phyloP scores from a whole-genome alignment of 306 rosid species.

The Rosa rugosa region DNA sequence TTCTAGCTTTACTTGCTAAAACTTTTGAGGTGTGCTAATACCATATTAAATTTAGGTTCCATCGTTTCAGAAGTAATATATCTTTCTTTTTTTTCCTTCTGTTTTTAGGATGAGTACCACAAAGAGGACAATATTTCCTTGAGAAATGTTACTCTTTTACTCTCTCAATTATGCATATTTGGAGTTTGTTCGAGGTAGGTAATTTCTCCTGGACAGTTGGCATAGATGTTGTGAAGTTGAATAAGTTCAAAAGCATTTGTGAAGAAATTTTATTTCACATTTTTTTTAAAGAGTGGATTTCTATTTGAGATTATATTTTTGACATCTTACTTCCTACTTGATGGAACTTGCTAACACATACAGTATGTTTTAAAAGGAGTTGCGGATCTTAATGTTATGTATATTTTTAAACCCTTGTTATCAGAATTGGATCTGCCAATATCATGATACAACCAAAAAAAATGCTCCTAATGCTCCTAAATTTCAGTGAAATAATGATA shows the following conservation, averaged over 20 bases:
- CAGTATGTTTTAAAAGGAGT: not conserved
- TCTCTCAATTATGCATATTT: slow-evolving; percentile 74
- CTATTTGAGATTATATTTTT: not conserved
- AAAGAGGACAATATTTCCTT: slow-evolving; percentile 81
- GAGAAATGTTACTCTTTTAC: slow-evolving; percentile 76
- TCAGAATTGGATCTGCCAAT: not conserved
- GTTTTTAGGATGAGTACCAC: slow-evolving; percentile 67
- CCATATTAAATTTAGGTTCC: not conserved
- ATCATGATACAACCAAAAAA: not conserved
- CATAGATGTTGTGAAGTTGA: not conserved
- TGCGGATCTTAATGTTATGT: not conserved
- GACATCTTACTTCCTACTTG: not conserved
- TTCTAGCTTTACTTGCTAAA: slow-evolving; percentile 79
- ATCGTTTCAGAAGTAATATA: slow-evolving; percentile 2
- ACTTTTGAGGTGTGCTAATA: slow-evolving; percentile 63
- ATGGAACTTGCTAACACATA: not conserved
- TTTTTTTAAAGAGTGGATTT: not conserved
- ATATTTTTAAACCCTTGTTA: not conserved
- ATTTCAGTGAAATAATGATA: not conserved
- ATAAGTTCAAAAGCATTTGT: not conserved
- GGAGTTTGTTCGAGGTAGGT: slow-evolving; percentile 85
- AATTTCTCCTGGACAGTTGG: not conserved
- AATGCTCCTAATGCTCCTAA: not conserved
- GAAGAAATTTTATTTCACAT: not conserved
- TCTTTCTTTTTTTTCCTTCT: not conserved